phyloP scores from a whole-genome alignment of 345 rosid genomes.

The Citrus maxima region DNA sequence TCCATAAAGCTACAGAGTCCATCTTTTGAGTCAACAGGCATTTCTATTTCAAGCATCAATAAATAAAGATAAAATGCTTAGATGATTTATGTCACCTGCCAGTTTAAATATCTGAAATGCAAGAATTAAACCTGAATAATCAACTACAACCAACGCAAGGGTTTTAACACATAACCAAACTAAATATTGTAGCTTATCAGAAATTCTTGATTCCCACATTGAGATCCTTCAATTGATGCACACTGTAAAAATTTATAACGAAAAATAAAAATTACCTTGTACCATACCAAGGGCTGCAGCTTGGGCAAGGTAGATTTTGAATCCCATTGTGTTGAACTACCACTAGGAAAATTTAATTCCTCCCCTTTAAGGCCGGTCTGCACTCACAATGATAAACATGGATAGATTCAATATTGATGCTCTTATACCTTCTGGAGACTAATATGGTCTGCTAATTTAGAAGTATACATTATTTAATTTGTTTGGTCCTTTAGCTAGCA shows the following conservation, averaged over 20 bases:
- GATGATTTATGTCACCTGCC: neutral
- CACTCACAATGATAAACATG: slow-evolving; percentile 9
- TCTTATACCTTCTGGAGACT: neutral
- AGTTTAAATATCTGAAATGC: neutral
- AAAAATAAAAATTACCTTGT: slow-evolving; percentile 57
- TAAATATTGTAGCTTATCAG: neutral
- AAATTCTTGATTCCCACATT: neutral
- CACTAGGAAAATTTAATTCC: slow-evolving; percentile 55
- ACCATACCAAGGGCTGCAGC: slow-evolving; percentile 83
- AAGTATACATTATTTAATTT: neutral
- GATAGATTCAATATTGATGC: slow-evolving; percentile 1
- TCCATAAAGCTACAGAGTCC: neutral
- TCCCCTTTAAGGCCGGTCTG: slow-evolving; percentile 95
- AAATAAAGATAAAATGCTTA: neutral
- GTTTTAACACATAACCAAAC: neutral
- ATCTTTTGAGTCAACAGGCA: neutral
- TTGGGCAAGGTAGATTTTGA: slow-evolving; percentile 66
- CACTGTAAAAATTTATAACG: neutral
- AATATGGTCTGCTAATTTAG: neutral
- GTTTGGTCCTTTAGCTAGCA: neutral
- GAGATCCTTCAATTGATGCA: neutral
- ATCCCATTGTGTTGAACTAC: slow-evolving; percentile 71
- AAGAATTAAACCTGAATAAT: neutral
- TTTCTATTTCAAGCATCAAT: neutral
- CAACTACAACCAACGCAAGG: neutral